Base-by-base conservation (phyloP, 768 basidiomycete species). In the Hericium alpestre region DNA sequence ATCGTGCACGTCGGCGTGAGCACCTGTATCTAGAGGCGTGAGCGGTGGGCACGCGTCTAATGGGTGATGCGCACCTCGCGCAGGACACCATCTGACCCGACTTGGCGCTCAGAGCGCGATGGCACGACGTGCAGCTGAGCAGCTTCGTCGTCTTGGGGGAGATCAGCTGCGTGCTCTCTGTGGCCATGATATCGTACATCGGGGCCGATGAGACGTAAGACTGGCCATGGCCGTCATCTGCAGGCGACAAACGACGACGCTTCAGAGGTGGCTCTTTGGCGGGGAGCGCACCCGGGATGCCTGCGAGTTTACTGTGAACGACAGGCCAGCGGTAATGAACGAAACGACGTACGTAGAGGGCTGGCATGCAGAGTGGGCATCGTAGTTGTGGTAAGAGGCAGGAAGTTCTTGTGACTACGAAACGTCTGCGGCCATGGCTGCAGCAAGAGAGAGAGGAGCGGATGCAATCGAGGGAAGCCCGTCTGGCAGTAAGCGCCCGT, bases 1-100 rank as follows among this genome's bases (percentile, higher is more conserved):
- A 74, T 66, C 3, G 65, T 61, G 53, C 73, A 74, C 16, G 66
- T 71, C 46, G 67, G 61, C 11, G 69, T 16, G 66, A 53, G 53
- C 73, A 74, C 51, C 73, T 74, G 38, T 13, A 41, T 18, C 13
- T 37, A 9, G 25, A 6, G 10, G 6, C 27, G 22, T 22, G 4
- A 25, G 49, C 49, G 11, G 6, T 51, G 23, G 22, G 38, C 16
- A 15, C 15, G 50, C 27, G 32, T 16, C 47, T 16, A 25, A 18
- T 22, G 46, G 10, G 55, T 27, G 16, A 11, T 15, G 39, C 27
- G 5, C 40, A 56, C 55, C 55, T 49, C 23, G 55, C 55, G 32
- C 55, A 56, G 13, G 48, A 38, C 20, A 51, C 25, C 11, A 20
- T 37, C 37, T 49, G 47, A 16, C 46, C 46, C n/a, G 55, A 49